Evolutionary conservation across 306 rosid species (phyloP).

Genomic region (Lathyrus aphaca): DNA sequence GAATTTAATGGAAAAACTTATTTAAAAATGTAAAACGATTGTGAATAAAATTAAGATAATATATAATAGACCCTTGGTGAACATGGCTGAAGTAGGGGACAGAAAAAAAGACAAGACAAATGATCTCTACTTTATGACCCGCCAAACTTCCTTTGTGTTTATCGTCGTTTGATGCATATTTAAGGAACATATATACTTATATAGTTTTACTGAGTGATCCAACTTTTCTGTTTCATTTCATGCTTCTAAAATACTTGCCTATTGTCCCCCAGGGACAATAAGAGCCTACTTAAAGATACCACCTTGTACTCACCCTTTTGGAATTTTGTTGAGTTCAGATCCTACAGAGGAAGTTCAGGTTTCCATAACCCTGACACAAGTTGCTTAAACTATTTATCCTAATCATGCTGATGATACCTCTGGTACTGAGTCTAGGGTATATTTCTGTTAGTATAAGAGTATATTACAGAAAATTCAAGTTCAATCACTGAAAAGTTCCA

Average conservation of each 20-base stretch:
- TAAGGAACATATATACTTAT: conserved; percentile 41
- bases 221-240: conserved; percentile 27
- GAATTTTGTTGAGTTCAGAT: conserved; percentile 13
- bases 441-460: background rate
- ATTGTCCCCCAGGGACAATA: background rate
- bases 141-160: conserved; percentile 8
- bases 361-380: conserved; percentile 28
- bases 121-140: background rate
- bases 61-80: background rate
- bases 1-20: background rate
- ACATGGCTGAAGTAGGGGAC: conserved; percentile 40
- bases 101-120: conserved; percentile 42
- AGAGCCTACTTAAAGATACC: conserved; percentile 1
- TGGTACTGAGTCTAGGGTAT: conserved; percentile 15
- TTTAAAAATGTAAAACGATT: background rate
- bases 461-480: background rate
- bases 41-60: too few species aligned
- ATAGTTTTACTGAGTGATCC: conserved; percentile 36
- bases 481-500: conserved; percentile 1
- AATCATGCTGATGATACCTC: conserved; percentile 28
- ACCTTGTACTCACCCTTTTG: conserved; percentile 18
- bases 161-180: conserved; percentile 6
- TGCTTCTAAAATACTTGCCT: conserved; percentile 2
- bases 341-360: background rate
- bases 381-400: conserved; percentile 2